A percentile compares a stretch with the other conserved stretches of the same genome.
phyloP scores from a whole-genome alignment of 2,329 filamentous ascomycete genomes.

The Fusarium veterinarium region DNA sequence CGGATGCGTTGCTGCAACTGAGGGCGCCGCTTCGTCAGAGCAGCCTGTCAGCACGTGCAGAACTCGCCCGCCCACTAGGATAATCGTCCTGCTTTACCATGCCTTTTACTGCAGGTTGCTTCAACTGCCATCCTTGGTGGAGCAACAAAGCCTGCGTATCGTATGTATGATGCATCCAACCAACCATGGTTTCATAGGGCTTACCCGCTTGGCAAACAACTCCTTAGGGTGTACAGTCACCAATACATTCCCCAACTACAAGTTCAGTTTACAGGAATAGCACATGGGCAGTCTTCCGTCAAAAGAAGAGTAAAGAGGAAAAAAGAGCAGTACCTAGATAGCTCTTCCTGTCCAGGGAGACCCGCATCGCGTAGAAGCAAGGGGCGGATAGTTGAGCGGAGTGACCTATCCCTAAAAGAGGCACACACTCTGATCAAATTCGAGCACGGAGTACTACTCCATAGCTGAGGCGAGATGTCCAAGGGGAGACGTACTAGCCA shows the following conservation, averaged over 20 bases:
- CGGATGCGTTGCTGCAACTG: constrained; percentile 9
- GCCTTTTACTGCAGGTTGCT: constrained; percentile 29
- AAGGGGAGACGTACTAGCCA: background rate
- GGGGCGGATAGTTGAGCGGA: constrained; percentile 38
- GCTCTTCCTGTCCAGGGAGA: constrained; percentile 18
- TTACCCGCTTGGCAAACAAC: constrained; percentile 2
- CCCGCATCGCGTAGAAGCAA: constrained; percentile 40
- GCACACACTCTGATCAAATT: constrained; percentile 12
- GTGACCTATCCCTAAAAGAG: constrained; percentile 32
- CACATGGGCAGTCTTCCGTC: background rate
- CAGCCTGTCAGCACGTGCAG: constrained; percentile 30
- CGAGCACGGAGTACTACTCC: constrained; percentile 5
- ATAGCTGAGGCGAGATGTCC: constrained; percentile 1
- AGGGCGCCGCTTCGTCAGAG: constrained; percentile 14
- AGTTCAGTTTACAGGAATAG: background rate
- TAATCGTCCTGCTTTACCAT: constrained; percentile 37
- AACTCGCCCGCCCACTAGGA: constrained; percentile 26
- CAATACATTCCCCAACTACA: background rate
- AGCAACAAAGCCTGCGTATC: constrained; percentile 17
- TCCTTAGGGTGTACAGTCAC: background rate
- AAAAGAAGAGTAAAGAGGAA: background rate
- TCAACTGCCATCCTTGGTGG: constrained; percentile 21
- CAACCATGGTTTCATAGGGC: constrained; percentile 11
- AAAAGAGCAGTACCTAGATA: background rate
- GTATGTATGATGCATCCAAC: constrained; percentile 33